These are phyloP conservation scores for Pachyrhizus erosus DNA, from an alignment of 306 rosid species.

Conservation along the genomic window DNA sequence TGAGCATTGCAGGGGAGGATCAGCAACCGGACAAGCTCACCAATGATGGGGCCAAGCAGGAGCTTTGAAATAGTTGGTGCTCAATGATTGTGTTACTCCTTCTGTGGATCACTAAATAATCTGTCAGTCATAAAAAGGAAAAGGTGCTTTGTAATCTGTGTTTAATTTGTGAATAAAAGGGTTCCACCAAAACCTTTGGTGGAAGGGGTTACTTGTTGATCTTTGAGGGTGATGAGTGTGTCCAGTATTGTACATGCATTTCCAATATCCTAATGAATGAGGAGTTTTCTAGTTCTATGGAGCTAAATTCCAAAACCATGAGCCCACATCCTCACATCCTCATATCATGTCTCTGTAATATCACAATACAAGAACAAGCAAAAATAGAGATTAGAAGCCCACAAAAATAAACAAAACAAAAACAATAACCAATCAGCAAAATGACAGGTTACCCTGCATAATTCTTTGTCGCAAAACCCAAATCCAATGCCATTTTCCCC, in stretches of 20 bases:
- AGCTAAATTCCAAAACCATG: too few species aligned
- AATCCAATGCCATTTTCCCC: too few species aligned
- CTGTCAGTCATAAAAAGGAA: not conserved
- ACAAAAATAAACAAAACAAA: too few species aligned
- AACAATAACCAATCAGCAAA: too few species aligned
- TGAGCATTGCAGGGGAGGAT: slow-evolving; percentile 54
- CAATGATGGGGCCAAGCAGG: slow-evolving; percentile 53
- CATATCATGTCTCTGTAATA: too few species aligned
- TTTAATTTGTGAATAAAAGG: slow-evolving; percentile 41
- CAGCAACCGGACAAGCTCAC: slow-evolving; percentile 30
- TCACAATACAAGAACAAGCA: too few species aligned
- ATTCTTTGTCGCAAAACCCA: too few species aligned
- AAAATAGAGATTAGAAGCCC: too few species aligned
- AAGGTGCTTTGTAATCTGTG: not conserved
- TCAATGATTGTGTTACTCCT: not conserved
- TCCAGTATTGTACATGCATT: not conserved
- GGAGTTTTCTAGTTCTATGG: not conserved
- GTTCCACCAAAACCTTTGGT: not conserved
- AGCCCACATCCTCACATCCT: too few species aligned
- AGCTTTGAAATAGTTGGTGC: slow-evolving; percentile 47
- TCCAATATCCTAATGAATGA: not conserved
- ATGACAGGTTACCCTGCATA: too few species aligned
- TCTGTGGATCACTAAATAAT: not conserved
- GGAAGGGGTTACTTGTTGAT: not conserved
- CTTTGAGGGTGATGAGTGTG: not conserved